These are phyloP conservation scores for Caloboletus inedulis DNA, from an alignment of 1,284 basidiomycete species.

Conservation along the genomic window DNA sequence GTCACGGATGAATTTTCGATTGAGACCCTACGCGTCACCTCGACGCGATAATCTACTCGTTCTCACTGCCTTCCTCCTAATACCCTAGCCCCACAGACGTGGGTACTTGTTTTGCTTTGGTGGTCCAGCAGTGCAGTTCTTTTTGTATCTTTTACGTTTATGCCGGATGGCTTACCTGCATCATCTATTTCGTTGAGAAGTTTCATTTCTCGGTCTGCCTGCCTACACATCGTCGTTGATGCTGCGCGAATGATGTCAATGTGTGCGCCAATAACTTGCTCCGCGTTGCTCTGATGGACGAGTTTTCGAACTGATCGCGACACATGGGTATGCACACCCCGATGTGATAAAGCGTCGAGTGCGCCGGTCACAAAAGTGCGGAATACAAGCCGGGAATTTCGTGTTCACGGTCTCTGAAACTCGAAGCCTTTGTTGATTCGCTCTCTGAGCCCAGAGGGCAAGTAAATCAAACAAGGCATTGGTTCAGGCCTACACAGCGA, in stretches of 20 bases:
- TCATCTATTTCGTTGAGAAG: background rate
- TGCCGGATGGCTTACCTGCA: background rate
- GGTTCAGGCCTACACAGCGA: too few species aligned
- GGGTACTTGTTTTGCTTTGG: background rate
- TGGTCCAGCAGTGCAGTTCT: background rate
- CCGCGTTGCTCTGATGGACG: background rate
- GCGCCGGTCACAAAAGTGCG: too few species aligned
- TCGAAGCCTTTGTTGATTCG: too few species aligned
- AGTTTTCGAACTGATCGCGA: background rate
- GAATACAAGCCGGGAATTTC: too few species aligned
- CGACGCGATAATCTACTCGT: background rate
- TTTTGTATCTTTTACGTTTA: constrained; percentile 2
- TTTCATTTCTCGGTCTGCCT: background rate
- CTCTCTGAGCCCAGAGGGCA: too few species aligned
- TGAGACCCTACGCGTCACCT: background rate
- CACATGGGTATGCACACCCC: too few species aligned
- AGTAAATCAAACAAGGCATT: too few species aligned
- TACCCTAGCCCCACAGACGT: background rate
- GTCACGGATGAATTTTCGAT: background rate
- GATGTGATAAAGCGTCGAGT: too few species aligned
- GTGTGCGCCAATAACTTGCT: background rate
- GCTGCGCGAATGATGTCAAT: background rate
- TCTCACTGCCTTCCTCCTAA: background rate
- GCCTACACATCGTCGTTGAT: background rate
- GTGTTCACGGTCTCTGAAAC: too few species aligned